A percentile compares a stretch with the other conserved stretches of the same genome.
Evolutionary conservation across 345 rosid species (phyloP).

Genomic region (Eucalyptus tenuipes): DNA sequence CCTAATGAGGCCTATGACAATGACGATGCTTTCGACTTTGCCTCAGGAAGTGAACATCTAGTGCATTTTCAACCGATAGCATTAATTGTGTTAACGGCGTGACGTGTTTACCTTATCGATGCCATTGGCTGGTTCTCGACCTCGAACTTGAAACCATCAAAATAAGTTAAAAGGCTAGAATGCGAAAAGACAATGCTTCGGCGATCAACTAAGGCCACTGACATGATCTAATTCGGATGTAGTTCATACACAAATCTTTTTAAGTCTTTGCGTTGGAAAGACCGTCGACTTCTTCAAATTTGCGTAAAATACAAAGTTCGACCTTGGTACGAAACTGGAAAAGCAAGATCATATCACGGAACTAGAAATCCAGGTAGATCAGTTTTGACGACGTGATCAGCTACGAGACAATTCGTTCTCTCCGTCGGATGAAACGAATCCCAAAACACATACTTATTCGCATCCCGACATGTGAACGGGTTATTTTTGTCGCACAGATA

Average conservation of each 20-base stretch:
- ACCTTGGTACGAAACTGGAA: not conserved
- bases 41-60: not conserved
- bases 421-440: conserved; percentile 71
- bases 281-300: not conserved
- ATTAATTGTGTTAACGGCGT: not conserved
- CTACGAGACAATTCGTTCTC: conserved; percentile 28
- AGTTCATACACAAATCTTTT: not conserved
- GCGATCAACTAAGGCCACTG: not conserved
- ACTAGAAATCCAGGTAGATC: conserved; percentile 21
- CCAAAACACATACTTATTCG: conserved; percentile 48
- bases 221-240: not conserved
- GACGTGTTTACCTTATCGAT: not conserved
- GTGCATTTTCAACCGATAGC: not conserved
- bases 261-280: not conserved
- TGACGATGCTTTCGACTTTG: not conserved
- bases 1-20: not conserved
- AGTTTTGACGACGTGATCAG: conserved; percentile 20
- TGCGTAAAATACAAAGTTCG: not conserved
- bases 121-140: not conserved
- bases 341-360: not conserved
- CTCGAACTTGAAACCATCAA: not conserved
- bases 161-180: not conserved
- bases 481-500: conserved; percentile 36
- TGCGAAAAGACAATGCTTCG: not conserved
- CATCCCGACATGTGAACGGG: conserved; percentile 54